phyloP scores from a whole-genome alignment of 441 rosid species.

The Metrosideros polymorpha region DNA sequence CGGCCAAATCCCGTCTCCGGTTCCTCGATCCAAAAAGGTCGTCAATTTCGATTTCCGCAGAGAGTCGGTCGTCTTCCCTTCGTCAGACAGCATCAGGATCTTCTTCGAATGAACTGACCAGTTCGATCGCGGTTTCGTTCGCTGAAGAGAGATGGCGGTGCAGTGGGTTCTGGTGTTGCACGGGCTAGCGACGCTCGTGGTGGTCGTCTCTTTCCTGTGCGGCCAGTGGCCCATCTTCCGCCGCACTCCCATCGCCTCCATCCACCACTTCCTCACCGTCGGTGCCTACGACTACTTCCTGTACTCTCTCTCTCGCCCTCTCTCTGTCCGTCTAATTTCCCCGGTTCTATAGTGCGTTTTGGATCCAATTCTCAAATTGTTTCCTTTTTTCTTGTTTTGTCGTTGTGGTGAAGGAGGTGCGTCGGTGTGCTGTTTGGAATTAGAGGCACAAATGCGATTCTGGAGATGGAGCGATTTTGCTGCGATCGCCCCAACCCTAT shows the following conservation, averaged over 20 bases:
- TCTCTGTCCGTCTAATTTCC: background rate
- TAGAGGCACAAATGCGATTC: slow-evolving; percentile 40
- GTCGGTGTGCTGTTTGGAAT: slow-evolving; percentile 51
- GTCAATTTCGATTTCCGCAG: background rate
- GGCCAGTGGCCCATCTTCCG: slow-evolving; percentile 96
- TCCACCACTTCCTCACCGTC: slow-evolving; percentile 73
- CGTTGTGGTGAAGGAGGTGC: slow-evolving; percentile 28
- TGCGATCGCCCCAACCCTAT: slow-evolving; percentile 86
- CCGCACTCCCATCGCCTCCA: slow-evolving; percentile 65
- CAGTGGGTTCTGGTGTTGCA: slow-evolving; percentile 69
- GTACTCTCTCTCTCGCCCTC: slow-evolving; percentile 15
- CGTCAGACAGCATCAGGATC: background rate
- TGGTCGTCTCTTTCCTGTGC: slow-evolving; percentile 72
- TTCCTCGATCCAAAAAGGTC: background rate
- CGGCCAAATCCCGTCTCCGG: background rate
- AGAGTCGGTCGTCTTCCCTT: background rate
- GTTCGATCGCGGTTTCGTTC: background rate
- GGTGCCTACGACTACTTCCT: slow-evolving; percentile 78
- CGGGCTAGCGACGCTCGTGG: slow-evolving; percentile 48
- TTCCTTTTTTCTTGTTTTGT: background rate
- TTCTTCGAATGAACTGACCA: background rate
- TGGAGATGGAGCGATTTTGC: slow-evolving; percentile 50
- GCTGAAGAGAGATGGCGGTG: slow-evolving; percentile 31
- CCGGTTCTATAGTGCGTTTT: background rate
- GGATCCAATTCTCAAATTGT: background rate